Conservation (phyloP, 228 moss, liverwort and hornwort species). For the Sphagnum magellanicum region DNA sequence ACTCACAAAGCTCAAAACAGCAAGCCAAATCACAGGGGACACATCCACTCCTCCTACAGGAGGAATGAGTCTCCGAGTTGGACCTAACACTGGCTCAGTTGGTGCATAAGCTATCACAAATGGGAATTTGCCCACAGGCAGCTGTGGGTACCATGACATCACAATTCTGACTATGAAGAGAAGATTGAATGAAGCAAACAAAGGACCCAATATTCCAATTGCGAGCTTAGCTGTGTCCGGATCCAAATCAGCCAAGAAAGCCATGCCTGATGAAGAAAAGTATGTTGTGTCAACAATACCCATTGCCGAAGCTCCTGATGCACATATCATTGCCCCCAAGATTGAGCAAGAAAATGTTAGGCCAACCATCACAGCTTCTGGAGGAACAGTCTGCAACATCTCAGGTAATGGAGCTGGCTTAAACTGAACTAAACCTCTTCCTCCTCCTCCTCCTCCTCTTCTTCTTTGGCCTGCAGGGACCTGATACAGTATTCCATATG, state of each 20-base stretch:
- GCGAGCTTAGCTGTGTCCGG: conserved; percentile 58
- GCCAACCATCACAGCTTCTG: too few species aligned
- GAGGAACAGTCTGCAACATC: too few species aligned
- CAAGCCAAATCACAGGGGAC: conserved; percentile 86
- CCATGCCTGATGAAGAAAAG: not conserved
- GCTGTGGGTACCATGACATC: conserved; percentile 99
- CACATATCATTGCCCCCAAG: not conserved
- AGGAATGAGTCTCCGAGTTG: conserved; percentile 76
- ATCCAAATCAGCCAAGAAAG: conserved; percentile 49
- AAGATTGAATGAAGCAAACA: conserved; percentile 65
- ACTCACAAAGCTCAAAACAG: conserved; percentile 77
- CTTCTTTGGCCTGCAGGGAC: too few species aligned
- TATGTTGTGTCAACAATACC: not conserved
- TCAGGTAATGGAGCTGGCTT: too few species aligned
- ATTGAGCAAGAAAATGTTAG: too few species aligned
- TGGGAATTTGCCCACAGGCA: conserved; percentile 78
- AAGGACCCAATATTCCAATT: conserved; percentile 51
- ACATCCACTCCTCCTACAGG: conserved; percentile 94
- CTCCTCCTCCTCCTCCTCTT: too few species aligned
- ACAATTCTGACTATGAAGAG: conserved; percentile 82
- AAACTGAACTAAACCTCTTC: too few species aligned
- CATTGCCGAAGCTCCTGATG: conserved; percentile 8
- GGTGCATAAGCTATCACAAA: conserved; percentile 80
- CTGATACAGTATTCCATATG: too few species aligned
- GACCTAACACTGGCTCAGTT: conserved; percentile 81